phyloP scores from a whole-genome alignment of 2,329 filamentous ascomycete species.

The Aureobasidium musti region DNA sequence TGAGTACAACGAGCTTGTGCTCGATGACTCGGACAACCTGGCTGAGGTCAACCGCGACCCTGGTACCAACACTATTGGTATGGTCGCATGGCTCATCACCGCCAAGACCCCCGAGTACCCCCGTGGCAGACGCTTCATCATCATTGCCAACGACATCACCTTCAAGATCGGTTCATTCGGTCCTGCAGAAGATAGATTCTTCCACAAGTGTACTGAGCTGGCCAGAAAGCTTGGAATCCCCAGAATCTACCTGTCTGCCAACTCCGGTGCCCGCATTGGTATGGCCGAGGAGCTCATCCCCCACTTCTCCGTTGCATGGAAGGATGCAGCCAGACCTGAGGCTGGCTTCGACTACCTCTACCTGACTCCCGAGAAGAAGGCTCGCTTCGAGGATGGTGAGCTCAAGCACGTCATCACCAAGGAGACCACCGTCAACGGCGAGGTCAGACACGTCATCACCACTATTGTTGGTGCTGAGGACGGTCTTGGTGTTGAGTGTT shows the following conservation, averaged over 20 bases:
- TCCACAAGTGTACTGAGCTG: slow-evolving; percentile 97
- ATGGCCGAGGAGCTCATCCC: slow-evolving; percentile 96
- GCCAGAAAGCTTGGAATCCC: slow-evolving; percentile 93
- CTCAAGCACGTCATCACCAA: slow-evolving; percentile 82
- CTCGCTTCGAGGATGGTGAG: slow-evolving; percentile 78
- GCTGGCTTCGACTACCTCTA: slow-evolving; percentile 97
- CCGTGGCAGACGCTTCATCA: slow-evolving; percentile 84
- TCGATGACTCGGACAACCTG: slow-evolving; percentile 90
- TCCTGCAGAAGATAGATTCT: slow-evolving; percentile 95
- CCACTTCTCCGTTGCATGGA: slow-evolving; percentile 97
- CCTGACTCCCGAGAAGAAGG: slow-evolving; percentile 81
- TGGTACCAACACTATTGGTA: slow-evolving; percentile 92
- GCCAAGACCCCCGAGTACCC: slow-evolving; percentile 96
- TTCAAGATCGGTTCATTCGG: slow-evolving; percentile 99
- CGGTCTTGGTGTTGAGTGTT: slow-evolving; percentile 94
- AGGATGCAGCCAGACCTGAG: slow-evolving; percentile 76
- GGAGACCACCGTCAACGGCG: slow-evolving; percentile 78
- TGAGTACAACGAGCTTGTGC: slow-evolving; percentile 88
- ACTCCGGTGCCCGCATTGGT: slow-evolving; percentile 96
- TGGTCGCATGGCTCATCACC: slow-evolving; percentile 97
- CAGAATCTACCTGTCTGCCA: slow-evolving; percentile 95
- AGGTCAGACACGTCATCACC: slow-evolving; percentile 90
- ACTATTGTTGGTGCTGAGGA: slow-evolving; percentile 93
- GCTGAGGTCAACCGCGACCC: slow-evolving; percentile 93
- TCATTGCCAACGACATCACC: slow-evolving; percentile 98